A percentile compares a stretch with the other conserved stretches of the same genome.
Conservation (phyloP, 73 alveolate species). For the Paramecium biaurelia region DNA sequence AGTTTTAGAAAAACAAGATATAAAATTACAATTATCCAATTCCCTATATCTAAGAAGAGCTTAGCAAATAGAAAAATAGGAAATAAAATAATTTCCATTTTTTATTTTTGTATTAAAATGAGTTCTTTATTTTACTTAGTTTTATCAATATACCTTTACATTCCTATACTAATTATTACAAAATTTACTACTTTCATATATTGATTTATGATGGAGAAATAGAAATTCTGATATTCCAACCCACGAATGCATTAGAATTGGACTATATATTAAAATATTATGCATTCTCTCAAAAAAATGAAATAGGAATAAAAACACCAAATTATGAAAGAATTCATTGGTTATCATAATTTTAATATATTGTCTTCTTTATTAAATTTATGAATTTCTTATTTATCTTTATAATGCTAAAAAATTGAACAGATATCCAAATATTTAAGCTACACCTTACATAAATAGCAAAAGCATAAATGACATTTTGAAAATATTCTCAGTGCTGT, state of each 20-base stretch:
- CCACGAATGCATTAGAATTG: constrained; percentile 20
- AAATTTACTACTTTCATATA: background rate
- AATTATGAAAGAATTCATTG: background rate
- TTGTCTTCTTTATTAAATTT: background rate
- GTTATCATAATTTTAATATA: background rate
- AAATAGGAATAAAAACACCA: background rate
- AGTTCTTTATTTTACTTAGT: constrained; percentile 2
- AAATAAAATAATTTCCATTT: background rate
- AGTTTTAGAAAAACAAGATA: background rate
- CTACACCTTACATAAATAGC: background rate
- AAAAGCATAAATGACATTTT: background rate
- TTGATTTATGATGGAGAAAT: background rate
- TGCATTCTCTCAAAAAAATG: constrained; percentile 8
- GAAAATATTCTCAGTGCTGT: background rate
- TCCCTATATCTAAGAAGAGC: background rate
- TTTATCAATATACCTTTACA: background rate
- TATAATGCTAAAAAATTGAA: background rate
- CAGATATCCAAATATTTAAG: background rate
- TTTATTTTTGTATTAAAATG: background rate
- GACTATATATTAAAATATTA: background rate
- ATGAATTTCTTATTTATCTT: background rate
- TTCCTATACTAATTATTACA: background rate
- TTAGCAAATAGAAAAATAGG: background rate
- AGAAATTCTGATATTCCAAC: background rate
- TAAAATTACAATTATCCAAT: background rate